Conservation (phyloP, 805 yeast genomes). For the Myxozyma nipponensis region DNA sequence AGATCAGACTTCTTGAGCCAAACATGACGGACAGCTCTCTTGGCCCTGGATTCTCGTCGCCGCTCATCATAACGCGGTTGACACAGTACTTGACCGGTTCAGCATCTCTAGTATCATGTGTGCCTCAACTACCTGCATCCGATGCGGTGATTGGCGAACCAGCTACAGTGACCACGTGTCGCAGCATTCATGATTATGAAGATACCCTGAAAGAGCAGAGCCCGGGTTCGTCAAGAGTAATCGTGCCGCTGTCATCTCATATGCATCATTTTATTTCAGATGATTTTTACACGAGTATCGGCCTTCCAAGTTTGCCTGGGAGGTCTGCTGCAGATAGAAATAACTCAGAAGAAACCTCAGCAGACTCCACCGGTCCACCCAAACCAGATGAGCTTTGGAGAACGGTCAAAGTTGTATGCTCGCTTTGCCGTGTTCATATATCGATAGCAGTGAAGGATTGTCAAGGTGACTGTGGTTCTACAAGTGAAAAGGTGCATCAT, state of each 20-base stretch:
- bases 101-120: constrained; percentile 7
- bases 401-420: constrained; percentile 9
- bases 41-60: constrained; percentile 25
- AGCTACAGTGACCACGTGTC: not conserved
- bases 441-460: constrained; percentile 1
- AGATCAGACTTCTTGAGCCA: not conserved
- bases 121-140: constrained; percentile 11
- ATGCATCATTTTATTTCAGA: constrained; percentile 17
- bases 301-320: not conserved
- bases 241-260: constrained; percentile 16
- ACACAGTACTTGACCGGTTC: constrained; percentile 19
- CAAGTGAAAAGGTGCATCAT: constrained; percentile 17
- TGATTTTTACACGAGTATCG: not conserved
- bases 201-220: not conserved
- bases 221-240: not conserved
- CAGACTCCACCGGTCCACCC: not conserved
- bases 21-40: constrained; percentile 5
- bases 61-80: constrained; percentile 18
- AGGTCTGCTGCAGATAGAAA: not conserved
- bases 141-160: not conserved
- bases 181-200: constrained; percentile 2
- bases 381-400: not conserved
- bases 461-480: constrained; percentile 6
- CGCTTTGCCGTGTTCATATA: constrained; percentile 20
- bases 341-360: not conserved